Evolutionary conservation across 495 filamentous ascomycete genomes (phyloP).

Genomic region (Friedmanniomyces simplex): DNA sequence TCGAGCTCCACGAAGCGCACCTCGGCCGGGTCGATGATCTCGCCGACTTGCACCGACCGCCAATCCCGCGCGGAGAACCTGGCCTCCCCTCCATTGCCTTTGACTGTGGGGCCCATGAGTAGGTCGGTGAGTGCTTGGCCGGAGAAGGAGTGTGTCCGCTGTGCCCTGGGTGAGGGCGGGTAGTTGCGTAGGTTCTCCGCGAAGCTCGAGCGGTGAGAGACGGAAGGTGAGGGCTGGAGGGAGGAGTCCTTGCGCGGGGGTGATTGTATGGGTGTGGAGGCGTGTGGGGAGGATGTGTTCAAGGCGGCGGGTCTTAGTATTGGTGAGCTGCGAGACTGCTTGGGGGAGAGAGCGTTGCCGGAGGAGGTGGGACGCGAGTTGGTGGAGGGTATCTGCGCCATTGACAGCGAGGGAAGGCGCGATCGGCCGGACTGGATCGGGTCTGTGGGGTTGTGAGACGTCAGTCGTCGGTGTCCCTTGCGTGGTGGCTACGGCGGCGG

Average conservation of each 20-base stretch:
- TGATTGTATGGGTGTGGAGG: neutral
- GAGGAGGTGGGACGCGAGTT: neutral
- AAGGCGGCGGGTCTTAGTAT: neutral
- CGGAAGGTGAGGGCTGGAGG: slow-evolving; percentile 12
- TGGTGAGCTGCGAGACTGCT: neutral
- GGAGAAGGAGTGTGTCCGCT: slow-evolving; percentile 67
- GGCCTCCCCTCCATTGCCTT: slow-evolving; percentile 49
- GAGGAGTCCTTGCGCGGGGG: slow-evolving; percentile 6
- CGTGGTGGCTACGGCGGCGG: too few species aligned
- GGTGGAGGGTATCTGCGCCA: slow-evolving; percentile 1
- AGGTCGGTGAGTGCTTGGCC: slow-evolving; percentile 77
- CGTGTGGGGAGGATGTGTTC: slow-evolving; percentile 7
- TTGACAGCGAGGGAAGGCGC: neutral
- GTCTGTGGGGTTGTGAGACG: neutral
- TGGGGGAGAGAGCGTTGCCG: slow-evolving; percentile 5
- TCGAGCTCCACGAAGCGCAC: slow-evolving; percentile 74
- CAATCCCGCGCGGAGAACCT: slow-evolving; percentile 75
- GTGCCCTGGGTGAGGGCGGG: slow-evolving; percentile 62
- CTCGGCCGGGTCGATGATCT: slow-evolving; percentile 66
- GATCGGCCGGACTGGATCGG: neutral
- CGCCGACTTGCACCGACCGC: slow-evolving; percentile 70
- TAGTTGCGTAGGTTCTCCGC: slow-evolving; percentile 66
- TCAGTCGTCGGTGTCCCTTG: too few species aligned
- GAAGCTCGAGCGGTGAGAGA: slow-evolving; percentile 69
- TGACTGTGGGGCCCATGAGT: slow-evolving; percentile 66